Evolutionary conservation across 2,329 filamentous ascomycete genomes (phyloP), one percentile per base, ranked within the genome.

Genomic region (Triangularia verruculosa): DNA sequence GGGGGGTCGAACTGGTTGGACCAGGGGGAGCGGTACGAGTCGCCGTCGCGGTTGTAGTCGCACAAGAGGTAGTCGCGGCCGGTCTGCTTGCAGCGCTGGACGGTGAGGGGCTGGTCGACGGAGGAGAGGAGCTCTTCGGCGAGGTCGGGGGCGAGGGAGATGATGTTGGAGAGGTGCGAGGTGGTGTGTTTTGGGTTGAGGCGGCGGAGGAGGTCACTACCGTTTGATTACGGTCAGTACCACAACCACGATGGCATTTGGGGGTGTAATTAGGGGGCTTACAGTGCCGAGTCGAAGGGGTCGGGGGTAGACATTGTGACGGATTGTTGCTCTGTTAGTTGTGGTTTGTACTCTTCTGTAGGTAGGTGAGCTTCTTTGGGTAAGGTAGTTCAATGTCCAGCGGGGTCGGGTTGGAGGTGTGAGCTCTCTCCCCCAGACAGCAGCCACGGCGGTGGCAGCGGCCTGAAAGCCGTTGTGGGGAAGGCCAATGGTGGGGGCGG

Each of bases 1-100:
- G 93, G 90, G 17, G 94, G 95, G 76, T 98, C 93, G 77, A 99
- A 99, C 78, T 97, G 91, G 80, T 98, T 98, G 80, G 90, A 95
- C 95, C 95, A 99, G n/a, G 95, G 95, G 69, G 92, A 96, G 67
- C 95, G 90, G 85, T 97, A 97, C 79, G 91, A 96, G 80, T 97
- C 94, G 67, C 95, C 95, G 79, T 99, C 95, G 69, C 95, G 93
- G 84, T 99, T 99, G 85, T 99, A 99, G 85, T 99, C 95, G 83
- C 95, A 99, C 73, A 97, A 90, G 59, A 99, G 87, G 82, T 97
- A 99, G 80, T 98, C 95, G 70, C 94, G 91, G 72, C 93, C 92
- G 30, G 92, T 90, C 78, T 93, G 91, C 71, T 87, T 87, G 83
- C 95, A 98, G 69, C 91, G 90, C 72, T 90, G 89, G 67, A 96